Evolutionary conservation across 257 asterid genomes (phyloP), one percentile per base, ranked within the genome.

Genomic region (Coffea canephora): DNA sequence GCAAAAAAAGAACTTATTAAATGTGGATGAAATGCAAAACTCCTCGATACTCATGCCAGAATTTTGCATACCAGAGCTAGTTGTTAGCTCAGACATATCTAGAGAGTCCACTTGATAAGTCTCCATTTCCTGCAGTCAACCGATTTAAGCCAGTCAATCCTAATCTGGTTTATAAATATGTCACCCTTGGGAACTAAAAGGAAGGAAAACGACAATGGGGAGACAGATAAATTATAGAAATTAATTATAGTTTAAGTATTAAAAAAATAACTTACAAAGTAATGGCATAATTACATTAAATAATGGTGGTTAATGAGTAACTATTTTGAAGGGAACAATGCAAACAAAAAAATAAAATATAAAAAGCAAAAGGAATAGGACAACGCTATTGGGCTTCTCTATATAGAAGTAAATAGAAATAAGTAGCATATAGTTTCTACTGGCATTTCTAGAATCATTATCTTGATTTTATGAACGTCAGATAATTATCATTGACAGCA

Each of bases 41-140:
- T 55, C 73, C 78, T 57, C 71, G 61, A 48, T 65, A 71, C 23
- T 54, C 71, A 75, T 45, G 43, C 10, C 21, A 36, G 55, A 55
- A 65, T 81, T 84, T 69, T 69, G 71, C 70, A 74, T 82, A 92
- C 97, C 94, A 77, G 90, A 82, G 75, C 52, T 80, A 76, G 87
- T 80, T 64, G 90, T 80, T 64, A 81, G 31, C 57, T 84, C 89
- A 21, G 89, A 80, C 65, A 77, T 76, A 78, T 83, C 84, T 48
- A 80, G 74, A 77, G 83, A 52, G 73, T 87, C 91, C 87, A 85
- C 39, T 50, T 81, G 82, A 80, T 79, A 74, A 66, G 79, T 52
- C 85, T 78, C 87, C 76, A 81, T 78, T 80, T 80, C 91, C 97
- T 92, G 91, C 87, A 86, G 82, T 77, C 57, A 54, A 84, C 69